phyloP scores from a whole-genome alignment of 139 green algal species.

The Gonium pectorale region DNA sequence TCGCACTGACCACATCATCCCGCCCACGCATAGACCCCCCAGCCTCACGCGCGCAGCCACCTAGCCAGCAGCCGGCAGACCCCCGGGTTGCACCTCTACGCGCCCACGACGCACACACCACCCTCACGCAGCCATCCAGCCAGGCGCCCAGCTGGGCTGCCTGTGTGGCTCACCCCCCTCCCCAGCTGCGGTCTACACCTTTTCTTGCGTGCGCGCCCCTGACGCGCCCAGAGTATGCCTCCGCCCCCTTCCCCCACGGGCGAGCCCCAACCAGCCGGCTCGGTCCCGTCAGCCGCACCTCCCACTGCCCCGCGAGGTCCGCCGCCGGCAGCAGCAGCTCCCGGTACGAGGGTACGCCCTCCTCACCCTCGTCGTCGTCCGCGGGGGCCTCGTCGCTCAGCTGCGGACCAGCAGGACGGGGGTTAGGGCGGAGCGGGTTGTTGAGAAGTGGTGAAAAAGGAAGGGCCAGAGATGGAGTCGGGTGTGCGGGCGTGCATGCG shows the following conservation, averaged over 20 bases:
- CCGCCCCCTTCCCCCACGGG: neutral
- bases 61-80: too few relatives aligned
- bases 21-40: too few relatives aligned
- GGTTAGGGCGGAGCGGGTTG: neutral
- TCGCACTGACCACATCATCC: too few relatives aligned
- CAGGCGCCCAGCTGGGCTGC: neutral
- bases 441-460: neutral
- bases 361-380: slow-evolving; percentile 87
- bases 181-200: neutral
- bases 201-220: too few relatives aligned
- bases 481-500: too few relatives aligned
- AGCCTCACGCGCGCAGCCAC: too few relatives aligned
- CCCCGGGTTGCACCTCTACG: too few relatives aligned
- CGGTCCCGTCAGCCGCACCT: slow-evolving; percentile 54
- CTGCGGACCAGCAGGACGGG: slow-evolving; percentile 26
- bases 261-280: too few relatives aligned
- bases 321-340: slow-evolving; percentile 83
- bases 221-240: too few relatives aligned
- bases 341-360: slow-evolving; percentile 71
- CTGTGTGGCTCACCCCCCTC: neutral
- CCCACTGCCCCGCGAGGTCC: slow-evolving; percentile 84
- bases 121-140: too few relatives aligned
- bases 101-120: too few relatives aligned
- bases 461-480: too few relatives aligned
- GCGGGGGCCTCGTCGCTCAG: slow-evolving; percentile 75